Base-by-base conservation (phyloP, 805 yeast genomes). In the Candida namnaoensis region DNA sequence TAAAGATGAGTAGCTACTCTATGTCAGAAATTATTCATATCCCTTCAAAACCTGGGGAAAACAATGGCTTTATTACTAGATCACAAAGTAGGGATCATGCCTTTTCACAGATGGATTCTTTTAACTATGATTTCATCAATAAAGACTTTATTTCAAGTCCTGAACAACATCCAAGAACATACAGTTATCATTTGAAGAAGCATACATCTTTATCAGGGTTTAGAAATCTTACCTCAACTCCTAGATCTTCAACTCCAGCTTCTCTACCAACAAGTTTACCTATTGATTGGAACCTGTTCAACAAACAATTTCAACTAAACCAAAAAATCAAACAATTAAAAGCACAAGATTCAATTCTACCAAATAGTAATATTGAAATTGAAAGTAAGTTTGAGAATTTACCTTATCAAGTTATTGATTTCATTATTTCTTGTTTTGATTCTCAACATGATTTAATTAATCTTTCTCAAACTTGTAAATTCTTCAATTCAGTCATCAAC, bases 201-300 rank as follows among this genome's bases (percentile, higher is more conserved):
- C 36, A 7, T 44, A 42, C 15, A 35, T 41, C 11, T 9, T 37
- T 5, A 44, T 46, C 9, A 15, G 33, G 45, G 1, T 55, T 47
- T 43, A 49, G 60, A 40, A 55, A 55, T 35, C 26, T 52, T 34
- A 52, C 60, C 0, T 49, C 57, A 1, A 55, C 60, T 5, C 60
- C 60, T 5, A 45, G 44, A 9, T 35, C 35, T 24, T 48, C 51
- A 1, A 42, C 49, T 10, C 58, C 60, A 5, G 27, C 38, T 8
- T 56, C 60, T 3, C 35, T 56, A 32, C 58, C 60, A 13, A 56
- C 48, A 33, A 50, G 55, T 3, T 37, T 54, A 9, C 60, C 60
- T 4, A 47, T 56, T 23, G 58, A 56, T 40, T 56, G 60, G 60
- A 45, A 45, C 12, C 47, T 56, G 43, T 56, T 56, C 44, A 54